Conservation (phyloP, 441 rosid species). For the Melianthus villosus region DNA sequence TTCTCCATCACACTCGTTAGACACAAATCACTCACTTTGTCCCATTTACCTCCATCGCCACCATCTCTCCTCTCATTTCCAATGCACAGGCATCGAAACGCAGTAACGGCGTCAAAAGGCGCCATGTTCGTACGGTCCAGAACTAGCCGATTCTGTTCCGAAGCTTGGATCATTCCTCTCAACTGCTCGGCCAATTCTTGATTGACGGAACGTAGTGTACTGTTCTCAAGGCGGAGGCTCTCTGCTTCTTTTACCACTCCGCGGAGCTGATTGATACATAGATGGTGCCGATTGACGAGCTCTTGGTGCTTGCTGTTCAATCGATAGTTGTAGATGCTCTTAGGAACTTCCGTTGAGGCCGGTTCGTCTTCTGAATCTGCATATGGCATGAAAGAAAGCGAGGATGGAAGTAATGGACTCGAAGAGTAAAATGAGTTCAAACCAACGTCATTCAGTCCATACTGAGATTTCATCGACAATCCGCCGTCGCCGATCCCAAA, state of each 20-base stretch:
- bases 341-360: too few relatives aligned
- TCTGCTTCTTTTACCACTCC: constrained; percentile 27
- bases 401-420: too few relatives aligned
- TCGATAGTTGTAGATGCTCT: constrained; percentile 16
- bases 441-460: too few relatives aligned
- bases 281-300: constrained; percentile 27
- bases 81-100: constrained; percentile 12
- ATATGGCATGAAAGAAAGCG: too few relatives aligned
- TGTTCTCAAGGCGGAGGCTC: constrained; percentile 32
- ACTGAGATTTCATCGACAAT: too few relatives aligned
- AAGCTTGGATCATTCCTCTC: constrained; percentile 18
- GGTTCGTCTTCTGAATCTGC: too few relatives aligned
- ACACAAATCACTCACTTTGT: constrained; percentile 20
- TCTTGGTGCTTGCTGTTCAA: constrained; percentile 30
- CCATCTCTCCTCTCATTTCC: constrained; percentile 2
- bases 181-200: constrained; percentile 31
- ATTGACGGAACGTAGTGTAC: constrained; percentile 25
- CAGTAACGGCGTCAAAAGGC: constrained; percentile 16
- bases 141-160: constrained; percentile 15
- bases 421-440: too few relatives aligned
- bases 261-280: constrained; percentile 34
- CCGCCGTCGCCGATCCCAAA: too few relatives aligned
- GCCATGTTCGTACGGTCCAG: constrained; percentile 8
- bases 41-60: constrained; percentile 14
- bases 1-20: constrained; percentile 36